Evolutionary conservation across 164 flowering plant species (phyloP), one percentile per base, ranked within the genome.

Genomic region (Pachysandra terminalis): DNA sequence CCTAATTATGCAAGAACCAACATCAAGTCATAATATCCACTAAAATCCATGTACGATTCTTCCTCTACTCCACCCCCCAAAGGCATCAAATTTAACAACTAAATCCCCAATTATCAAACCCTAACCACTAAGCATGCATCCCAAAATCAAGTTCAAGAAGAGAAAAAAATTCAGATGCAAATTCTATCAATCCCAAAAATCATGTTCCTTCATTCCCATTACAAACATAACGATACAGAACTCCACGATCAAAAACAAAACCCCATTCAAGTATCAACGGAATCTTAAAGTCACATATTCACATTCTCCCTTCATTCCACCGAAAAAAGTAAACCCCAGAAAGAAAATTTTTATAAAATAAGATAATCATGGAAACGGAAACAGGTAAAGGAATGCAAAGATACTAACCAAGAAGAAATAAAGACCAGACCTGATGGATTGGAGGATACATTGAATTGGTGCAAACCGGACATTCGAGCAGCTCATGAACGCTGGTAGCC

Each of bases 391-490:
- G 17, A 45, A 32, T 32, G 7, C 7, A 32, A 45, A 13, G 9
- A 10, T 13, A 12, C 17, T 5, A 52, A 17, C 9, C 12, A 22
- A 51, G 61, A 67, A 32, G 7, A 37, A 52, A 24, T 32, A 59
- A 45, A 23, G 48, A 21, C 64, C 24, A 22, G 25, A 75, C 83
- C 83, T 81, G 83, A 63, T 81, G 77, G 35, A 81, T 75, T 17
- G 83, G 83, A 3, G 83, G 83, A 74, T 78, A 81, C 83, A 78
- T 81, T 19, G 75, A 75, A 71, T 81, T 78, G 28, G 79, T 72
- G 68, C 83, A 80, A 21, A 80, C 83, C 0, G 80, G 81, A 65
- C 84, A 81, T 66, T 81, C 81, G 19, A 82, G 78, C 35, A 82
- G 72, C 51, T 82, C 82, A 65, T 75, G 78, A 26, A 82, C 83